phyloP scores from a whole-genome alignment of 1,139 yeast genomes.

The Pichia sp. region DNA sequence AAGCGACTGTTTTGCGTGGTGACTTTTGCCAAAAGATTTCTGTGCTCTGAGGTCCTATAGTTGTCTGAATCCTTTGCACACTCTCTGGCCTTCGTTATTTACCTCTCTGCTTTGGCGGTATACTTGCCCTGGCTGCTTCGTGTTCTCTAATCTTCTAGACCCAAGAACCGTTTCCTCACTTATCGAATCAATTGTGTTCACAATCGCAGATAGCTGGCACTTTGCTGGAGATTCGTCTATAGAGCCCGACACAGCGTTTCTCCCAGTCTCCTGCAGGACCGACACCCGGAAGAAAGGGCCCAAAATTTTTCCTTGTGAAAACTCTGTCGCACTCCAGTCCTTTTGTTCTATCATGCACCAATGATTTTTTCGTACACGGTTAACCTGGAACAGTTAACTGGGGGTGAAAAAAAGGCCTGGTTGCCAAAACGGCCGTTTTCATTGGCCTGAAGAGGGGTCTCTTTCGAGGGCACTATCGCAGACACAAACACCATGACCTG shows the following conservation, averaged over 20 bases:
- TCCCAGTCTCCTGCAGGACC: not conserved
- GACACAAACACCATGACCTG: not conserved
- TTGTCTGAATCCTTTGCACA: not conserved
- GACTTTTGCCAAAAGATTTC: no score
- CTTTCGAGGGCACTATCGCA: not conserved
- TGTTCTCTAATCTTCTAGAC: no score
- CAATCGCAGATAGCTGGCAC: not conserved
- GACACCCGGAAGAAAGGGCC: not conserved
- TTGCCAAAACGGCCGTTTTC: not conserved
- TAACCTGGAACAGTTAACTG: not conserved
- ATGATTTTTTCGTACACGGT: not conserved
- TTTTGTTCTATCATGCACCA: not conserved
- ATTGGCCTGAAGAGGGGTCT: not conserved
- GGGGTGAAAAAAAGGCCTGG: not conserved
- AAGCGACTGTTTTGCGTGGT: not conserved
- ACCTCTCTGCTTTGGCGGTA: not conserved
- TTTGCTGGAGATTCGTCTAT: no score
- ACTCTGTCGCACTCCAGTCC: not conserved
- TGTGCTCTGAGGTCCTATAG: not conserved
- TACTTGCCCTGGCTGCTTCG: not conserved
- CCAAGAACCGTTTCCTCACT: not conserved
- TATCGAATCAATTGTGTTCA: not conserved
- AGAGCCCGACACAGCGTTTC: no score
- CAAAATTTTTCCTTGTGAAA: not conserved
- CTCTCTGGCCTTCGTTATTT: not conserved